A percentile compares a stretch with the other conserved stretches of the same genome.
Conservation (phyloP, 306 rosid species). For the Myrica gale region DNA sequence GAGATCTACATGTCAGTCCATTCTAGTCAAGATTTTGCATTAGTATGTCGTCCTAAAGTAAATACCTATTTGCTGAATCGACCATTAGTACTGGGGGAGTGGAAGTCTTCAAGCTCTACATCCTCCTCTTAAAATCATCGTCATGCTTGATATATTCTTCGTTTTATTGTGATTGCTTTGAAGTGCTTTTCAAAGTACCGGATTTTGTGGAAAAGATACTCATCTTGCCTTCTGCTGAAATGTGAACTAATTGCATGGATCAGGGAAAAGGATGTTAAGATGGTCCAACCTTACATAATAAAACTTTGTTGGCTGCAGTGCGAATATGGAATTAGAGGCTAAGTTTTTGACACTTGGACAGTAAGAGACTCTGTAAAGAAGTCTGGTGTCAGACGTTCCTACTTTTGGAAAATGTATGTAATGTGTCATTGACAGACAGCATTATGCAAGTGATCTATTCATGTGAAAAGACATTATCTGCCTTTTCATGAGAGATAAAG, state of each 20-base stretch:
- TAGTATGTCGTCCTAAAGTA: neutral
- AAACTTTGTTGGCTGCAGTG: neutral
- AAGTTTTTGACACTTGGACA: neutral
- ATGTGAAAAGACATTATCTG: neutral
- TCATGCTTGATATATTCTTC: neutral
- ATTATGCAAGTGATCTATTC: neutral
- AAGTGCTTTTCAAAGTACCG: neutral
- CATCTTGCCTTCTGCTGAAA: neutral
- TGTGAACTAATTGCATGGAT: neutral
- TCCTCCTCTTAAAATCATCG: neutral
- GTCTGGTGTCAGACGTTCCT: neutral
- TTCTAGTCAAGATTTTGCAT: neutral
- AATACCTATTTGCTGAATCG: neutral
- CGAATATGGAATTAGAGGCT: neutral
- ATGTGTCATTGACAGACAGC: neutral
- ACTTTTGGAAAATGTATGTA: neutral
- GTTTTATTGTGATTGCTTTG: neutral
- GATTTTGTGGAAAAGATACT: neutral
- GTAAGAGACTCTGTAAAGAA: too few species aligned
- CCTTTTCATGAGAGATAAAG: neutral
- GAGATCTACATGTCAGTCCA: neutral
- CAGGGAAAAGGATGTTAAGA: neutral
- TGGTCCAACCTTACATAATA: neutral
- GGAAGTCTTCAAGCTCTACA: neutral
- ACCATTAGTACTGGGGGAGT: neutral